Evolutionary conservation across 2,329 filamentous ascomycete genomes (phyloP).

Genomic region (Cladosporium cucumerinum): DNA sequence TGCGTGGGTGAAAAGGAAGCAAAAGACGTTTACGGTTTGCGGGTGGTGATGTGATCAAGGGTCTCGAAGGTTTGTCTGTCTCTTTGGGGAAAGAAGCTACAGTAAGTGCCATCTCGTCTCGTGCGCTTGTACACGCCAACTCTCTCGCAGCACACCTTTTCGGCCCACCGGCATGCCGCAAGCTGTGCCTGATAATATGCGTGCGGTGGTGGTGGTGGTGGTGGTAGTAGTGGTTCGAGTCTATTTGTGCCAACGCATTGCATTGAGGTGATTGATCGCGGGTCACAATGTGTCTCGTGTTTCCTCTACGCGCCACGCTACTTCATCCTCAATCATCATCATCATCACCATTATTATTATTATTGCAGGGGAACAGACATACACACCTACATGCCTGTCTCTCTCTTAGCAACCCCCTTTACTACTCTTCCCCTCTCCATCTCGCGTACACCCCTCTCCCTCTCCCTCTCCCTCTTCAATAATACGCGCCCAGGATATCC

Average conservation of each 20-base stretch:
- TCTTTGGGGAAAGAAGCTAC: background rate
- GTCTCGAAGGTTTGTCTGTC: background rate
- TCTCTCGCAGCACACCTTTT: background rate
- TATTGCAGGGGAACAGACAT: background rate
- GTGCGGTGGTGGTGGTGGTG: background rate
- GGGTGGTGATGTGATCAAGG: background rate
- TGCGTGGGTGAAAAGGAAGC: background rate
- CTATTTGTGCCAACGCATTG: background rate
- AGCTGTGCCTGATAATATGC: background rate
- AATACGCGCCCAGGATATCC: slow-evolving; percentile 6
- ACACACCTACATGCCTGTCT: background rate
- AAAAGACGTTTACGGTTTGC: background rate
- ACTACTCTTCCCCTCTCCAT: background rate
- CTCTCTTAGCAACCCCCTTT: background rate
- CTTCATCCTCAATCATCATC: background rate
- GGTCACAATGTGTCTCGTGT: background rate
- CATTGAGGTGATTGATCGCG: background rate
- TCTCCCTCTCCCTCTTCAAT: too few relatives aligned
- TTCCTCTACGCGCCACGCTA: background rate
- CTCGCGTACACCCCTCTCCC: background rate
- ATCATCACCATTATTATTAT: too few relatives aligned
- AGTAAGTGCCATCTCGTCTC: background rate
- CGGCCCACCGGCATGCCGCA: background rate
- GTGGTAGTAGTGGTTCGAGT: background rate
- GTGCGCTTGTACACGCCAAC: background rate